These are phyloP conservation scores for Pseudopithomyces maydicus DNA, from an alignment of 2,329 filamentous ascomycete genomes.

Conservation along the genomic window DNA sequence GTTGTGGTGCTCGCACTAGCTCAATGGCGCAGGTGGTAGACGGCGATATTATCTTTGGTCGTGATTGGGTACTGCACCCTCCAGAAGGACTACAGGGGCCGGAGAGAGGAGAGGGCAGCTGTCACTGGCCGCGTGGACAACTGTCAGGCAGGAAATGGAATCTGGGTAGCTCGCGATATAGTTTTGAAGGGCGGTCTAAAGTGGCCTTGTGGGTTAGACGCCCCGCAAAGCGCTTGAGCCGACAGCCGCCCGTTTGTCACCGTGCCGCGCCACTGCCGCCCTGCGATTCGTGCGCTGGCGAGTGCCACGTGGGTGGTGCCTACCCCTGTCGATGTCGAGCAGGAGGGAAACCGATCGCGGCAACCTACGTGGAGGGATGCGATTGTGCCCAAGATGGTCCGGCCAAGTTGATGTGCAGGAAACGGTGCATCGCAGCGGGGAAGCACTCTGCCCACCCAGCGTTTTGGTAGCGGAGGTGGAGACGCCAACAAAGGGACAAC, in stretches of 20 bases:
- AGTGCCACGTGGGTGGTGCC: not conserved
- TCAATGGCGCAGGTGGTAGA: too few species aligned
- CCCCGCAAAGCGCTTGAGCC: slow-evolving; percentile 1
- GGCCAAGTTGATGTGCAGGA: not conserved
- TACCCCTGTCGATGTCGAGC: not conserved
- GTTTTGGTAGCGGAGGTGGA: not conserved
- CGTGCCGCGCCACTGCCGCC: not conserved
- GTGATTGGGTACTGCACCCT: too few species aligned
- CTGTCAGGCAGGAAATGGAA: not conserved
- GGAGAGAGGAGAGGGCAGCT: not conserved
- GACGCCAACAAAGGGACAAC: too few species aligned
- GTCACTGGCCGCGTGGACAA: not conserved
- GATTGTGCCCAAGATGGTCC: not conserved
- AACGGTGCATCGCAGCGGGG: not conserved
- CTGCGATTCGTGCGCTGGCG: not conserved
- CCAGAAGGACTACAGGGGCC: too few species aligned
- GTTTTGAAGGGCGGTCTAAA: not conserved
- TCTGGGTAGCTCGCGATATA: not conserved
- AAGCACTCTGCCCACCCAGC: not conserved
- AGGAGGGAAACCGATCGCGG: not conserved
- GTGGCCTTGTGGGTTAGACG: not conserved
- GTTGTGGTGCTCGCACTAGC: too few species aligned
- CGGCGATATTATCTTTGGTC: too few species aligned
- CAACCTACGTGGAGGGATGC: not conserved
- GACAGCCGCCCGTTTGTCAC: not conserved